phyloP scores from a whole-genome alignment of 768 basidiomycete species.

The Cubamyces sp. region DNA sequence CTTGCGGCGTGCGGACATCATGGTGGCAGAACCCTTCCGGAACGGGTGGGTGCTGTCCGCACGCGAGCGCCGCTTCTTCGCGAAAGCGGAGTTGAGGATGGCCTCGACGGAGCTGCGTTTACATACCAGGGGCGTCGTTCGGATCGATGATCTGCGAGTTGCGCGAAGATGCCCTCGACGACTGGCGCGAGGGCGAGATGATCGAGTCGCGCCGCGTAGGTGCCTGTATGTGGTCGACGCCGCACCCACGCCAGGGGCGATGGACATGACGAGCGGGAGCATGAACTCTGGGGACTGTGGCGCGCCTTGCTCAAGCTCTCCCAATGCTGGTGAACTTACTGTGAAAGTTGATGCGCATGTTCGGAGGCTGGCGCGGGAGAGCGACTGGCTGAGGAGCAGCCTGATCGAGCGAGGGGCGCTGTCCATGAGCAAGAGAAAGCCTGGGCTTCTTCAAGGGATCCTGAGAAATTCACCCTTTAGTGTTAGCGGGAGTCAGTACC shows the following conservation, averaged over 20 bases:
- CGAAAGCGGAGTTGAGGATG: neutral
- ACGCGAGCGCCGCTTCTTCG: slow-evolving; percentile 23
- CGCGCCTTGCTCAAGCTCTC: slow-evolving; percentile 11
- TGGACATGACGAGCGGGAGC: slow-evolving; percentile 18
- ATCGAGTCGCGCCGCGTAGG: slow-evolving; percentile 18
- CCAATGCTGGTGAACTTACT: neutral
- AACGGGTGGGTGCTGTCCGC: slow-evolving; percentile 25
- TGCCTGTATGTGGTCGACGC: slow-evolving; percentile 5
- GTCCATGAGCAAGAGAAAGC: slow-evolving; percentile 2
- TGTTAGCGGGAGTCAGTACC: no score
- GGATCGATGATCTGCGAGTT: slow-evolving; percentile 13
- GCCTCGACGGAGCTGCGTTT: neutral
- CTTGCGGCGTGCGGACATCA: slow-evolving; percentile 12
- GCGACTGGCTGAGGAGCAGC: neutral
- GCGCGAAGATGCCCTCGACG: slow-evolving; percentile 21
- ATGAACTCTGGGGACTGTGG: slow-evolving; percentile 14
- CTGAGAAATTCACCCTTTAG: no score
- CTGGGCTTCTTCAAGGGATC: slow-evolving; percentile 18
- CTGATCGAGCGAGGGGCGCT: slow-evolving; percentile 13
- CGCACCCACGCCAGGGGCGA: slow-evolving; percentile 14
- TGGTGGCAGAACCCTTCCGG: slow-evolving; percentile 13
- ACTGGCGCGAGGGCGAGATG: slow-evolving; percentile 22
- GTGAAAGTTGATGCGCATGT: slow-evolving; percentile 15
- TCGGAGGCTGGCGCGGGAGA: neutral
- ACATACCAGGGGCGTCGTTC: neutral